These are phyloP conservation scores for Tritrichomonas foetus DNA, from an alignment of 208 protist genomes.

Conservation along the genomic window DNA sequence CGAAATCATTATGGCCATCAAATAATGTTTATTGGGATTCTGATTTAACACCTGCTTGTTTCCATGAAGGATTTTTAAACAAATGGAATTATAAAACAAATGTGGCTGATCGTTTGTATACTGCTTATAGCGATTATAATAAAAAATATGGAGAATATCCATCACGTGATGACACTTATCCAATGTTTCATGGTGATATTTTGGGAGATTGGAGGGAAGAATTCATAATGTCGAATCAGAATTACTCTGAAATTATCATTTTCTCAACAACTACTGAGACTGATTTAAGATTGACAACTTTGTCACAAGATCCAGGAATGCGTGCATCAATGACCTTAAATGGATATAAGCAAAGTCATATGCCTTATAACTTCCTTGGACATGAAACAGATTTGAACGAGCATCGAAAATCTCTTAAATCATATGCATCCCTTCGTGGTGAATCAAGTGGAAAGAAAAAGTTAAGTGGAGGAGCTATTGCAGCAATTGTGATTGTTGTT, in stretches of 20 bases:
- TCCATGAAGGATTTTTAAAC: background rate
- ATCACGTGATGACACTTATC: background rate
- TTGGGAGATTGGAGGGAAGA: constrained; percentile 27
- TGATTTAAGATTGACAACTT: background rate
- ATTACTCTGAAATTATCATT: background rate
- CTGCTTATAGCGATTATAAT: background rate
- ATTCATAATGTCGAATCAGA: background rate
- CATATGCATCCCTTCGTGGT: too few relatives aligned
- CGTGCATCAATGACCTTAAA: background rate
- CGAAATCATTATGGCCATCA: background rate
- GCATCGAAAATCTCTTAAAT: background rate
- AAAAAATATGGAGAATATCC: background rate
- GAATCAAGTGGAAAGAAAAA: too few relatives aligned
- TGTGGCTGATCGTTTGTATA: background rate
- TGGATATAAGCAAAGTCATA: constrained; percentile 29
- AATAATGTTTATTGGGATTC: constrained; percentile 30
- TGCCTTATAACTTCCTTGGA: background rate
- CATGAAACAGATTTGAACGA: background rate
- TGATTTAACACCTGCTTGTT: background rate
- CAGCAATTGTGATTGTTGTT: too few relatives aligned
- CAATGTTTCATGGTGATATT: constrained; percentile 27
- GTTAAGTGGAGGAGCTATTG: too few relatives aligned
- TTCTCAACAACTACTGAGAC: background rate
- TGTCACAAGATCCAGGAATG: constrained; percentile 25
- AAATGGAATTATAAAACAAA: background rate